These are phyloP conservation scores for Mucuna pruriens DNA, from an alignment of 306 rosid genomes.

Conservation along the genomic window DNA sequence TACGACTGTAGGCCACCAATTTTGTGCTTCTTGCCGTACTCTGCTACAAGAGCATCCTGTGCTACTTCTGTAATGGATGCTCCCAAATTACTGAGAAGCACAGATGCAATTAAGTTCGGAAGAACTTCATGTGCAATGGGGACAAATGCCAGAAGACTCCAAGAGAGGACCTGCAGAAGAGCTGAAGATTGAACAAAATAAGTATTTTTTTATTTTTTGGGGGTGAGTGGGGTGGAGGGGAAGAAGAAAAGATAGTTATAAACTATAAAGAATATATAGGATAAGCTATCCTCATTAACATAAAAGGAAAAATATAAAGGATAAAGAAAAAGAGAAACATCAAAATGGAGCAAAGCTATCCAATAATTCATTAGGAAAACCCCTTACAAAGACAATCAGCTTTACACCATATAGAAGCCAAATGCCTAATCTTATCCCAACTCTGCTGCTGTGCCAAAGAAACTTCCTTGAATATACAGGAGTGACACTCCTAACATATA, in stretches of 20 bases:
- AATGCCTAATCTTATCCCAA: slow-evolving; percentile 1
- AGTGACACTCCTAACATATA: background rate
- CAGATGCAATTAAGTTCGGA: slow-evolving; percentile 59
- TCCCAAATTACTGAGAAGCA: slow-evolving; percentile 86
- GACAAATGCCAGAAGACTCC: slow-evolving; percentile 74
- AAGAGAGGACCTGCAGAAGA: slow-evolving; percentile 80
- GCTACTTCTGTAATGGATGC: slow-evolving; percentile 92
- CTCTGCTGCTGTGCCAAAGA: background rate
- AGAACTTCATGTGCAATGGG: slow-evolving; percentile 66
- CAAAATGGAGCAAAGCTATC: background rate
- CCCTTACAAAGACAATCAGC: background rate
- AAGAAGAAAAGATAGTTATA: background rate
- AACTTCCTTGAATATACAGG: background rate
- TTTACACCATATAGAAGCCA: slow-evolving; percentile 1
- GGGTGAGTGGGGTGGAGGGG: too few species aligned
- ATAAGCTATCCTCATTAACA: background rate
- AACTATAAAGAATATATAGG: background rate
- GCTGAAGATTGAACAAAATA: slow-evolving; percentile 60
- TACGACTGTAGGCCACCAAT: slow-evolving; percentile 78
- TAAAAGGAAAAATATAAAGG: background rate
- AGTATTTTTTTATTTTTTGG: background rate
- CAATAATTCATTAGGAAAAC: background rate
- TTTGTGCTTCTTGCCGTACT: slow-evolving; percentile 73
- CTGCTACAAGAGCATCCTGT: slow-evolving; percentile 93
- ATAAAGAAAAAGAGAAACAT: background rate